Conservation (phyloP, 805 yeast genomes). For the Dipodascus albidus region DNA sequence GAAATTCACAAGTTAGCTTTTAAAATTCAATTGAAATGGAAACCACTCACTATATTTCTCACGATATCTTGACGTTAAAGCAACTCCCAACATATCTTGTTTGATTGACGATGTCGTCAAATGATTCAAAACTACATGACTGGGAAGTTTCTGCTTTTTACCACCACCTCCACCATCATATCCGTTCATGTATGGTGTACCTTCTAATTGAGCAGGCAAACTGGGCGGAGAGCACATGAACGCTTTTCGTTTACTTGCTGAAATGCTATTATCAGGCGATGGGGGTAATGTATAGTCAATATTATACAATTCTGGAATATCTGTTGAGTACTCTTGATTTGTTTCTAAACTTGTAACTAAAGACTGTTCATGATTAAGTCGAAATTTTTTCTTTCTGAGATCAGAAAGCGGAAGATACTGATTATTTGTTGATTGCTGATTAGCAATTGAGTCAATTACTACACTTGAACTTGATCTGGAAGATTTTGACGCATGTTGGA, state of each 20-base stretch:
- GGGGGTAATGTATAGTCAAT: not conserved
- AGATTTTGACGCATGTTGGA: not conserved
- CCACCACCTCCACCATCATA: not conserved
- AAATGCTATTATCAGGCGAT: not conserved
- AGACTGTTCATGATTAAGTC: not conserved
- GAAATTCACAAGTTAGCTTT: not conserved
- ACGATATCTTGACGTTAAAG: slow-evolving; percentile 70
- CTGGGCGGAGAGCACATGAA: not conserved
- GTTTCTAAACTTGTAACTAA: not conserved
- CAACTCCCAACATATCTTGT: slow-evolving; percentile 76
- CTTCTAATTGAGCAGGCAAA: not conserved
- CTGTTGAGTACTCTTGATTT: not conserved
- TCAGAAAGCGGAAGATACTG: not conserved
- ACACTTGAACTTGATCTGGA: not conserved
- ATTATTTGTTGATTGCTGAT: not conserved
- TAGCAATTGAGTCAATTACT: not conserved
- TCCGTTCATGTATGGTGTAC: not conserved
- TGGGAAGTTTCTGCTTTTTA: slow-evolving; percentile 31
- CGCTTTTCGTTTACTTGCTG: not conserved
- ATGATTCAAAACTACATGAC: slow-evolving; percentile 77
- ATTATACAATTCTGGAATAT: not conserved
- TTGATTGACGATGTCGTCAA: slow-evolving; percentile 79
- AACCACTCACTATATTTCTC: slow-evolving; percentile 36
- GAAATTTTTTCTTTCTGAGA: not conserved
- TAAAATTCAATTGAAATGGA: not conserved